phyloP scores from a whole-genome alignment of 2,329 filamentous ascomycete genomes.

The Orbilia brochopaga region DNA sequence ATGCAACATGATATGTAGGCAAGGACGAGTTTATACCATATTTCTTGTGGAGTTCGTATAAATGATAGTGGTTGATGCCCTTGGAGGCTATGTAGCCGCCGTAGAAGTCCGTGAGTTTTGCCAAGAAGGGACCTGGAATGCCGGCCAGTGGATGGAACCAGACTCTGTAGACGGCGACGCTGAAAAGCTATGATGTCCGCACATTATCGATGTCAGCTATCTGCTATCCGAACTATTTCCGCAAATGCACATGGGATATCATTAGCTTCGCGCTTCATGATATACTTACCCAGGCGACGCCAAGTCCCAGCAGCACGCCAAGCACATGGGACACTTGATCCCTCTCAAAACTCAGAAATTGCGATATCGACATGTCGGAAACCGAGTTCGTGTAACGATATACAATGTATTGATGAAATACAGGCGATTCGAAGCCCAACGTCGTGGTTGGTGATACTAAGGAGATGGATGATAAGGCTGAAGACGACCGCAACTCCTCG shows the following conservation, averaged over 20 bases:
- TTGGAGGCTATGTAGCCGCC: conserved; percentile 75
- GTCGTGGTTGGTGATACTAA: too few relatives aligned
- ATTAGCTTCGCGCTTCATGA: too few relatives aligned
- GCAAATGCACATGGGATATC: too few relatives aligned
- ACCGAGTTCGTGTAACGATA: too few relatives aligned
- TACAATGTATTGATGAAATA: too few relatives aligned
- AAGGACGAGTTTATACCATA: conserved; percentile 72
- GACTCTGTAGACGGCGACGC: conserved; percentile 61
- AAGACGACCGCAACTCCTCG: too few relatives aligned
- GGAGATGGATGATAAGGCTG: too few relatives aligned
- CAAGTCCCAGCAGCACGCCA: conserved; percentile 1
- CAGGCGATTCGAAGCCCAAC: too few relatives aligned
- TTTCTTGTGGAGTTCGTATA: conserved; percentile 72
- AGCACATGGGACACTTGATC: too few relatives aligned
- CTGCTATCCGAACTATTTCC: too few relatives aligned
- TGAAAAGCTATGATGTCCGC: conserved; percentile 9
- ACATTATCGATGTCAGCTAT: background rate
- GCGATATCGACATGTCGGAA: too few relatives aligned
- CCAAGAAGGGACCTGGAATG: conserved; percentile 70
- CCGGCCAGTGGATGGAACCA: conserved; percentile 70
- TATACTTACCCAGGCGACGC: conserved; percentile 9
- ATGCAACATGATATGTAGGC: background rate
- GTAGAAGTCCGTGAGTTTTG: conserved; percentile 66
- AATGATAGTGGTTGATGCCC: conserved; percentile 75
- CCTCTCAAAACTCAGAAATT: too few relatives aligned